These are phyloP conservation scores for Pythium utonaiense DNA, from an alignment of 352 stramenopile genomes.

Conservation along the genomic window DNA sequence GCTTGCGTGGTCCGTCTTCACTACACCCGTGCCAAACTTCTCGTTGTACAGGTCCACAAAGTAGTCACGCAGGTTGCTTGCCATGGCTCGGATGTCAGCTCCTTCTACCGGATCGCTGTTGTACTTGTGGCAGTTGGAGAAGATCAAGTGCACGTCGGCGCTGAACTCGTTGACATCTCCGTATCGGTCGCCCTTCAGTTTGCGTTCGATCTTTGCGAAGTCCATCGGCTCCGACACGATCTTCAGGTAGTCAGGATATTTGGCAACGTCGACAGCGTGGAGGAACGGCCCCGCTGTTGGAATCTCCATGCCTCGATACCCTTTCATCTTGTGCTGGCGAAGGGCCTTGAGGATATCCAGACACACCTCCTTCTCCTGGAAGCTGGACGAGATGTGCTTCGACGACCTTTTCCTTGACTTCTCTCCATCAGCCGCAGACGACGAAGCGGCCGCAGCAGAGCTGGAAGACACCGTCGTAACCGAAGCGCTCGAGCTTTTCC, in stretches of 20 bases:
- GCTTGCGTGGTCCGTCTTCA: background rate
- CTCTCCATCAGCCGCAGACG: constrained; percentile 21
- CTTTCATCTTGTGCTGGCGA: constrained; percentile 83
- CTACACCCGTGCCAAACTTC: constrained; percentile 33
- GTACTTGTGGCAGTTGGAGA: constrained; percentile 89
- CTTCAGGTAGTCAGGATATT: constrained; percentile 80
- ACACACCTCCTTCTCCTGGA: constrained; percentile 65
- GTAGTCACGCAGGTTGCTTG: constrained; percentile 72
- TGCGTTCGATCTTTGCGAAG: constrained; percentile 85
- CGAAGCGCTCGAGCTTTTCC: constrained; percentile 26
- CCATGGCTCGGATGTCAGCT: constrained; percentile 85
- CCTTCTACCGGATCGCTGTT: constrained; percentile 85
- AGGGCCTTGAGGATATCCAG: constrained; percentile 68
- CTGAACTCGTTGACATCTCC: constrained; percentile 74
- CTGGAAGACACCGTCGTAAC: constrained; percentile 1
- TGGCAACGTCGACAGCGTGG: constrained; percentile 81
- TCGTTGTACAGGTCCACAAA: constrained; percentile 76
- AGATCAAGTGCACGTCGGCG: constrained; percentile 84
- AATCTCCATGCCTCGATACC: constrained; percentile 78
- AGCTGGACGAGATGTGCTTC: constrained; percentile 32
- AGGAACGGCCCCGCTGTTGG: constrained; percentile 76
- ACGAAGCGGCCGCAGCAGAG: background rate
- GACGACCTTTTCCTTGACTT: constrained; percentile 34
- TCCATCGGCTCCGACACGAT: constrained; percentile 85
- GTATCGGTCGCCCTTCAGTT: constrained; percentile 83